phyloP scores from a whole-genome alignment of 805 yeast species.

The Ogataea sp. region DNA sequence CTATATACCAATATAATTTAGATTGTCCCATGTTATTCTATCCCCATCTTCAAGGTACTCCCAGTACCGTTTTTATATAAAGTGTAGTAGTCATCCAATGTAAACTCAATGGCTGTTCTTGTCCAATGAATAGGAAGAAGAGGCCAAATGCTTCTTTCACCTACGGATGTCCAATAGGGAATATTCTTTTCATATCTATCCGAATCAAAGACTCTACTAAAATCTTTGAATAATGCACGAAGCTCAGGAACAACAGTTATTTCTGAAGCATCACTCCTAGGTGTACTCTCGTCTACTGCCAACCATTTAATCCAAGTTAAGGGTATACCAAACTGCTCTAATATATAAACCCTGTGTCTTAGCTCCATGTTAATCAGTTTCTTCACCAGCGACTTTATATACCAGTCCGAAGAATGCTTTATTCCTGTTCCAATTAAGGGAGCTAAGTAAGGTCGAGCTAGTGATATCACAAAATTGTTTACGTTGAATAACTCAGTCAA shows the following conservation, averaged over 20 bases:
- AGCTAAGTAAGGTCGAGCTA: conserved; percentile 91
- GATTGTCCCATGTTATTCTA: too few relatives aligned
- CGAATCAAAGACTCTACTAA: conserved; percentile 72
- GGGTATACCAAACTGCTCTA: conserved; percentile 72
- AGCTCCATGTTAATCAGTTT: conserved; percentile 67
- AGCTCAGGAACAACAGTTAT: conserved; percentile 87
- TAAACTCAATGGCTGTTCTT: conserved; percentile 83
- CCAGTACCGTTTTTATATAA: conserved; percentile 15
- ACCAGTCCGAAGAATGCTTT: conserved; percentile 44
- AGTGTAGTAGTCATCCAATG: conserved; percentile 67
- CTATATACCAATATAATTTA: neutral
- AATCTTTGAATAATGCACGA: conserved; percentile 57
- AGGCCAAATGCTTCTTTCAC: conserved; percentile 93
- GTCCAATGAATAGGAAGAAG: conserved; percentile 77
- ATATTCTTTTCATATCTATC: conserved; percentile 63
- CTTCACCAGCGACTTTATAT: conserved; percentile 22
- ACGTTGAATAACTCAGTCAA: conserved; percentile 91
- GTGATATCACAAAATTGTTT: conserved; percentile 82
- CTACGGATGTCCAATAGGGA: conserved; percentile 83
- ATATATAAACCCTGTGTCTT: conserved; percentile 73
- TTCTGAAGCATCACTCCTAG: conserved; percentile 66
- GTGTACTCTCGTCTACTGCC: conserved; percentile 82
- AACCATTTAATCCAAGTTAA: conserved; percentile 64
- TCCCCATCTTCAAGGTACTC: too few relatives aligned
- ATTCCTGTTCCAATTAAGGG: conserved; percentile 81